Percentiles rank a stretch among this genome's conserved stretches.
These are phyloP conservation scores for Trichoderma polysporum DNA, from an alignment of 2,329 filamentous ascomycete species.

Conservation along the genomic window DNA sequence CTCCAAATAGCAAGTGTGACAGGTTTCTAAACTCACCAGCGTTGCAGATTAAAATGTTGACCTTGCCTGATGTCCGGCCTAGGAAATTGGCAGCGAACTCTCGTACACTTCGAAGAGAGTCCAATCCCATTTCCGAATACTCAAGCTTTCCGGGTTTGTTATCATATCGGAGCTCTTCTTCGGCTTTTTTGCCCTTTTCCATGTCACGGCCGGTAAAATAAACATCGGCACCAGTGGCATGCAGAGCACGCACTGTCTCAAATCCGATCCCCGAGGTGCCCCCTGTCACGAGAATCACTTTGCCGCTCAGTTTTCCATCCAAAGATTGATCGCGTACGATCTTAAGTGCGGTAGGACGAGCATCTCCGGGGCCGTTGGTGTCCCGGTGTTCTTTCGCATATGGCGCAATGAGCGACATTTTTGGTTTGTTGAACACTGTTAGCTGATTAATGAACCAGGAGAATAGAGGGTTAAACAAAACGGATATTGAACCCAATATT, in stretches of 20 bases:
- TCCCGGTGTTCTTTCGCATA: slow-evolving; percentile 4
- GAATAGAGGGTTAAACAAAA: accelerated
- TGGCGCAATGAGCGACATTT: slow-evolving; percentile 1
- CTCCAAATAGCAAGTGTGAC: background rate
- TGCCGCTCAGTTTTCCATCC: slow-evolving; percentile 33
- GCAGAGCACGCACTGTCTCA: slow-evolving; percentile 44
- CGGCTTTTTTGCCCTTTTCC: slow-evolving; percentile 26
- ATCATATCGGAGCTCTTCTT: slow-evolving; percentile 27
- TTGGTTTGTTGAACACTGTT: background rate
- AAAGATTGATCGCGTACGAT: slow-evolving; percentile 36
- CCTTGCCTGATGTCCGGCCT: slow-evolving; percentile 15
- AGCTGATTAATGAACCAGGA: too few species aligned
- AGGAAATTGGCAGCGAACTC: slow-evolving; percentile 26
- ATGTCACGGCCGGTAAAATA: slow-evolving; percentile 44
- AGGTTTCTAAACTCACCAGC: slow-evolving; percentile 32
- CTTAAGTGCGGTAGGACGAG: slow-evolving; percentile 38
- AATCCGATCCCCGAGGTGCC: slow-evolving; percentile 43
- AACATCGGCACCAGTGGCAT: slow-evolving; percentile 44
- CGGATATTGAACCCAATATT: too few species aligned
- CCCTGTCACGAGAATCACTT: slow-evolving; percentile 45
- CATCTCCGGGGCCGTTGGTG: slow-evolving; percentile 31
- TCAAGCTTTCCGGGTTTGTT: slow-evolving; percentile 30
- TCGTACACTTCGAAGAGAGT: slow-evolving; percentile 35
- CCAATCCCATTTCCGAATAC: slow-evolving; percentile 35
- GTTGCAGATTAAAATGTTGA: slow-evolving; percentile 43